A percentile compares a stretch with the other conserved stretches of the same genome.
Evolutionary conservation across 2,329 filamentous ascomycete genomes (phyloP).

Genomic region (Shiraia bambusicola): DNA sequence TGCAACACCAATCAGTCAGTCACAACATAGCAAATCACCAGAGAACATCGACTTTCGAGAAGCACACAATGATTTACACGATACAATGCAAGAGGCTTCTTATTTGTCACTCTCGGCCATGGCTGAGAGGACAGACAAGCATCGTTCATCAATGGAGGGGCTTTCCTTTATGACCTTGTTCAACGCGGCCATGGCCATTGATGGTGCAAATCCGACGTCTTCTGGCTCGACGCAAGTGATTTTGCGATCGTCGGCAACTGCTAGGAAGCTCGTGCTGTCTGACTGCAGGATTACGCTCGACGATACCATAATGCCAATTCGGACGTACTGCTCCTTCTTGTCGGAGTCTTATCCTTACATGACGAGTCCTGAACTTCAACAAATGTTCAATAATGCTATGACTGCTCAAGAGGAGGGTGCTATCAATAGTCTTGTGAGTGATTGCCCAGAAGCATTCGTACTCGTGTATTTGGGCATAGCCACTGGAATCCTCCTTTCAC

Average conservation of each 20-base stretch:
- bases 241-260: neutral
- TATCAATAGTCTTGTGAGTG: neutral
- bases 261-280: neutral
- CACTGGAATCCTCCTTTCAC: slow-evolving; percentile 8
- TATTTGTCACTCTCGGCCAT: slow-evolving; percentile 16
- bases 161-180: slow-evolving; percentile 10
- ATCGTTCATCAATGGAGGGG: slow-evolving; percentile 2
- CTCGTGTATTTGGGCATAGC: slow-evolving; percentile 7
- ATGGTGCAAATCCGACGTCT: slow-evolving; percentile 2
- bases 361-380: neutral
- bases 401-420: neutral
- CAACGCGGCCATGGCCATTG: slow-evolving; percentile 6
- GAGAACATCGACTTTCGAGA: neutral
- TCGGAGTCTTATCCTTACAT: slow-evolving; percentile 2
- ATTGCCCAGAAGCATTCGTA: slow-evolving; percentile 4
- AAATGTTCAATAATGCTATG: neutral
- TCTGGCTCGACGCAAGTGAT: neutral
- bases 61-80: slow-evolving; percentile 6
- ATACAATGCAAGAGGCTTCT: slow-evolving; percentile 13
- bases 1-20: neutral
- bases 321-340: neutral
- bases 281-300: neutral
- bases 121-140: slow-evolving; percentile 13
- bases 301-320: neutral
- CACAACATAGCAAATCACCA: neutral